phyloP scores from a whole-genome alignment of 495 filamentous ascomycete species.

The Echria macrotheca region DNA sequence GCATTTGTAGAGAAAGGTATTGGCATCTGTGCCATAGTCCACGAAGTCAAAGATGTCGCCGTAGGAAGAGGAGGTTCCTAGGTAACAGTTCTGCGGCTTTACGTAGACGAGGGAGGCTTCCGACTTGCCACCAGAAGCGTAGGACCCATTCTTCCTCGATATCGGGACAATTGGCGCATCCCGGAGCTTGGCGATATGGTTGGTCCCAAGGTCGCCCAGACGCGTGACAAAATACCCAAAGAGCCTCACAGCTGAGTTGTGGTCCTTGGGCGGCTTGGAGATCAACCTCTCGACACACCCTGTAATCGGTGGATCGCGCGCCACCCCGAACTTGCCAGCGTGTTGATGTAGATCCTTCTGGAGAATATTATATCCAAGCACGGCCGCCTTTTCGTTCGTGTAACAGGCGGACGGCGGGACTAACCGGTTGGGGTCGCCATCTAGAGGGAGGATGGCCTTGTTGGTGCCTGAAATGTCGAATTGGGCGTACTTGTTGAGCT shows the following conservation, averaged over 20 bases:
- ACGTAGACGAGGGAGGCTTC: slow-evolving; percentile 35
- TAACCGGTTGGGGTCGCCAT: slow-evolving; percentile 55
- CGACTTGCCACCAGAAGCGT: slow-evolving; percentile 3
- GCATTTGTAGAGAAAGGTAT: slow-evolving; percentile 77
- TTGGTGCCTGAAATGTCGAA: slow-evolving; percentile 52
- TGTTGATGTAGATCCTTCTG: slow-evolving; percentile 66
- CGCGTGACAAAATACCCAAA: slow-evolving; percentile 82
- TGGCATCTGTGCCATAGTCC: slow-evolving; percentile 82
- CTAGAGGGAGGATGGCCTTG: slow-evolving; percentile 66
- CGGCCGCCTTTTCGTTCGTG: slow-evolving; percentile 66
- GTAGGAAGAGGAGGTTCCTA: slow-evolving; percentile 68
- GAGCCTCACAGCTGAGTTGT: slow-evolving; percentile 56
- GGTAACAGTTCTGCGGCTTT: slow-evolving; percentile 65
- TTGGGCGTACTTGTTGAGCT: slow-evolving; percentile 64
- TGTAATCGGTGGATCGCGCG: slow-evolving; percentile 66
- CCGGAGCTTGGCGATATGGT: slow-evolving; percentile 52
- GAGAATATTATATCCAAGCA: slow-evolving; percentile 77
- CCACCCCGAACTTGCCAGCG: slow-evolving; percentile 76
- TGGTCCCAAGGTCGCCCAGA: slow-evolving; percentile 61
- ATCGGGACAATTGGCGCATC: slow-evolving; percentile 69
- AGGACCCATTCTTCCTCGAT: slow-evolving; percentile 28
- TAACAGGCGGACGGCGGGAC: slow-evolving; percentile 74
- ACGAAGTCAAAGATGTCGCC: slow-evolving; percentile 94
- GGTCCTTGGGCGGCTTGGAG: slow-evolving; percentile 60
- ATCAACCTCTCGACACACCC: slow-evolving; percentile 68